These are phyloP conservation scores for Thalassiosira hispida DNA, from an alignment of 352 stramenopile species.

Conservation along the genomic window DNA sequence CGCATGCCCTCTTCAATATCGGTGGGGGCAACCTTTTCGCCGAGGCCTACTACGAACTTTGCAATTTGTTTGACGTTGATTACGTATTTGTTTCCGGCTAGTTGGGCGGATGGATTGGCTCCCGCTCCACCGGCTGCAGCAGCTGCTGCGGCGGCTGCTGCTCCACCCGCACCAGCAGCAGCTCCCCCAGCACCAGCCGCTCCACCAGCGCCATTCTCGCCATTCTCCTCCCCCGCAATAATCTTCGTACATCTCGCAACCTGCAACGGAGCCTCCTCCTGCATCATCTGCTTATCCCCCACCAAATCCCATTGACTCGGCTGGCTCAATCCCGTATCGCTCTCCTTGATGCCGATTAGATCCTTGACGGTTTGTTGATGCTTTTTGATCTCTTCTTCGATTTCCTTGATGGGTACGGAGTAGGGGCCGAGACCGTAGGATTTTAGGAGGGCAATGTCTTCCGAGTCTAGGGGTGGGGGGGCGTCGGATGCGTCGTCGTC, in stretches of 20 bases:
- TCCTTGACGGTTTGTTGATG: conserved; percentile 91
- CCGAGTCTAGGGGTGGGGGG: conserved; percentile 86
- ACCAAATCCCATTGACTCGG: conserved; percentile 99
- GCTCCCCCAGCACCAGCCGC: neutral
- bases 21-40: conserved; percentile 97
- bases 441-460: conserved; percentile 98
- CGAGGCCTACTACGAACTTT: conserved; percentile 99
- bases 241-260: conserved; percentile 96
- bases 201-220: neutral
- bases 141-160: neutral
- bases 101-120: conserved; percentile 88
- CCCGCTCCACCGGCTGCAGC: neutral
- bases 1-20: conserved; percentile 99
- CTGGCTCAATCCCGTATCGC: conserved; percentile 97
- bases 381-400: conserved; percentile 99
- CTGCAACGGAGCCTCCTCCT: conserved; percentile 92
- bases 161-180: neutral
- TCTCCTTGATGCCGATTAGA: conserved; percentile 98
- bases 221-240: conserved; percentile 54
- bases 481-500: conserved; percentile 88
- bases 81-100: conserved; percentile 98
- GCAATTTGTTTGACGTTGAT: conserved; percentile 99
- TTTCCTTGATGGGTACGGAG: conserved; percentile 94
- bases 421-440: conserved; percentile 97
- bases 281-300: conserved; percentile 99